A percentile compares a stretch with the other conserved stretches of the same genome.
Conservation (phyloP, 148 eudicot species). For the Vaccinium myrtillus region DNA sequence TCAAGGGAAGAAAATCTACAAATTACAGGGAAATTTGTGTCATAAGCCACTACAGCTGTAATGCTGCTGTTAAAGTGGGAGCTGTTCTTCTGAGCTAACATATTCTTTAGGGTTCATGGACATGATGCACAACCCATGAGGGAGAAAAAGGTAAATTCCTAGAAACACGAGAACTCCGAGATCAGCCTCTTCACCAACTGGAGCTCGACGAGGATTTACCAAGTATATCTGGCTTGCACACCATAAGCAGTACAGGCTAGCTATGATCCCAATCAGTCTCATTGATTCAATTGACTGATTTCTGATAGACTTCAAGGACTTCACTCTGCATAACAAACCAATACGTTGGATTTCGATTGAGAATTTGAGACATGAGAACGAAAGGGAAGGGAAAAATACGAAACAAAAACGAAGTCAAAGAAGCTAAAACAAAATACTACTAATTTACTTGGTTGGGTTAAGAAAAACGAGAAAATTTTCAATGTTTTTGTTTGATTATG, state of each 20-base stretch:
- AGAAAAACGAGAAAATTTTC: background rate
- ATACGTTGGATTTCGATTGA: background rate
- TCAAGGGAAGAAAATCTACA: background rate
- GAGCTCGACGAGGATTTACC: constrained; percentile 73
- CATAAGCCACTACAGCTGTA: background rate
- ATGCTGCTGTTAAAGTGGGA: constrained; percentile 34
- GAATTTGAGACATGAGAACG: background rate
- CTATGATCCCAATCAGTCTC: constrained; percentile 46
- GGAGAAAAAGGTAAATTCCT: constrained; percentile 60
- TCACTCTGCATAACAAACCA: constrained; percentile 46
- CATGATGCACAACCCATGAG: constrained; percentile 66
- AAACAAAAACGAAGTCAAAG: background rate
- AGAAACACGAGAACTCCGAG: constrained; percentile 87
- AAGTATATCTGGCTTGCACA: constrained; percentile 84
- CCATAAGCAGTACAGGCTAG: constrained; percentile 72
- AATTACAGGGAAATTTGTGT: background rate
- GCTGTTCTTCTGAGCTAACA: constrained; percentile 35
- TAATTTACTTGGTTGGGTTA: background rate
- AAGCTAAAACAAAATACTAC: background rate
- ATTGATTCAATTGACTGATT: constrained; percentile 44
- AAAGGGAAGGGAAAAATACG: background rate
- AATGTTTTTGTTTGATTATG: background rate
- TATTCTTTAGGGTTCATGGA: constrained; percentile 67
- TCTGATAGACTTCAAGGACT: constrained; percentile 42
- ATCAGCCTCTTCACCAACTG: constrained; percentile 97